Evolutionary conservation across 768 basidiomycete species (phyloP), one percentile per base, ranked within the genome.

Genomic region (Leccinum subtestaceum): DNA sequence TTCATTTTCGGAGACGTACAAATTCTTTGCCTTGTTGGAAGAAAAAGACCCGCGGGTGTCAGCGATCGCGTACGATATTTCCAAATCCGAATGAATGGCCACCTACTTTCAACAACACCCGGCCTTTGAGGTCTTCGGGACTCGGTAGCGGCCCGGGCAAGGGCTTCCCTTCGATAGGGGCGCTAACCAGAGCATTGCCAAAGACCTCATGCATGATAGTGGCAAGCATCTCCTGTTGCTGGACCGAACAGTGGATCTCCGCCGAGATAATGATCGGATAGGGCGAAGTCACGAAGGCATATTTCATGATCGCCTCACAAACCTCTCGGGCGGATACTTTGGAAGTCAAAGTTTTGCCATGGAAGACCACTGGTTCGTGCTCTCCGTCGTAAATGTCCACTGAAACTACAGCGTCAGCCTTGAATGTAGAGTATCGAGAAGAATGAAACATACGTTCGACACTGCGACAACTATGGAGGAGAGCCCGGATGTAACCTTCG

Each of bases 361-460:
- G 95, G 65, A 87, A 95, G 5, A 98, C 84, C 69, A 91, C 77
- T 0, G 96, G 96, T 60, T 89, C 93, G 3, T 65, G 72, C 32
- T 93, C 90, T 11, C 95, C 95, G 61, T 97, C 93, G 69, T 87
- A 97, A 46, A 95, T 86, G 65, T 98, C 96, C 67, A 98, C 95
- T 98, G 46, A 21, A 21, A 21, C 6, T 31, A 2, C 0, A 31
- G 43, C 9, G 40, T 57, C 29, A 53, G 34, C 49, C 17, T n/a
- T n/a, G 8, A 50, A 36, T 21, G 54, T 48, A 27, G 5, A 25
- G 32, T 5, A 46, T 46, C 48, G 34, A 48, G 31, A 52, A 50
- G 43, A 23, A 5, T 34, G 53, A 31, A n/a, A 81, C 89, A 63
- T 65, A 95, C 95, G 72, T 73, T 98, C 95, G 29, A 98, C 95